A percentile compares a stretch with the other conserved stretches of the same genome.
These are phyloP conservation scores for Piper betle DNA, from an alignment of 164 flowering plant species.

Conservation along the genomic window DNA sequence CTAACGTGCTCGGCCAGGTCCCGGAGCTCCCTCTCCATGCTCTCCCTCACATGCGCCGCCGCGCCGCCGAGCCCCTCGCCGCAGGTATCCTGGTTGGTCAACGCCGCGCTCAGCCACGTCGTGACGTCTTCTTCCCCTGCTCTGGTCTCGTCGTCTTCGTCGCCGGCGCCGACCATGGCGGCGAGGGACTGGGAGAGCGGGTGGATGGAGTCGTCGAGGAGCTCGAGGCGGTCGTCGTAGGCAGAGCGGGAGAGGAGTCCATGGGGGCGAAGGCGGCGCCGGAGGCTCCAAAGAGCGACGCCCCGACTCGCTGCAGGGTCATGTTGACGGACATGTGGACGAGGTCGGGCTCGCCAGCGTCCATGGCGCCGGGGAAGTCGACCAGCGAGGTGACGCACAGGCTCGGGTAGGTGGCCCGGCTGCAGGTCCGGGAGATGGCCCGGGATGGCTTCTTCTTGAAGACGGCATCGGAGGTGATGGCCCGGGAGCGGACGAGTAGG, in stretches of 20 bases:
- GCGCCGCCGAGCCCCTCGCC: slow-evolving; percentile 46
- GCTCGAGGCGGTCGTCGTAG: slow-evolving; percentile 70
- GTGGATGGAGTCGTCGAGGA: slow-evolving; percentile 61
- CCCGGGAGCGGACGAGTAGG: slow-evolving; percentile 20
- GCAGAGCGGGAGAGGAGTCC: slow-evolving; percentile 59
- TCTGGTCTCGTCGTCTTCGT: neutral
- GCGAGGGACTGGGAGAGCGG: slow-evolving; percentile 44
- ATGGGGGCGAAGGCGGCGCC: slow-evolving; percentile 27
- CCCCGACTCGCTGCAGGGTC: slow-evolving; percentile 51
- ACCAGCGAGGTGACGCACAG: slow-evolving; percentile 68
- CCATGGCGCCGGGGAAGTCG: slow-evolving; percentile 57
- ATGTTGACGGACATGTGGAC: slow-evolving; percentile 75
- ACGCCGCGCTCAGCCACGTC: slow-evolving; percentile 91
- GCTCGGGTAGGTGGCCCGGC: slow-evolving; percentile 44
- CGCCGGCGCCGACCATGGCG: slow-evolving; percentile 13
- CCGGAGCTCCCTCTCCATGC: slow-evolving; percentile 22
- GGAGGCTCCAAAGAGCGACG: slow-evolving; percentile 44
- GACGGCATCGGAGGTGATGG: slow-evolving; percentile 1
- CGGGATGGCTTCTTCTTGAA: slow-evolving; percentile 35
- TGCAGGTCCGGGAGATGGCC: slow-evolving; percentile 58
- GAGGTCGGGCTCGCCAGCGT: slow-evolving; percentile 54
- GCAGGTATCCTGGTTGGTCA: slow-evolving; percentile 95
- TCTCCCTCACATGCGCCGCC: slow-evolving; percentile 40
- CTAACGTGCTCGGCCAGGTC: slow-evolving; percentile 49
- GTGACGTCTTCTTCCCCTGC: slow-evolving; percentile 40